Base-by-base conservation (phyloP, 2,329 filamentous ascomycete genomes). In the Corniculantispora saksenae region DNA sequence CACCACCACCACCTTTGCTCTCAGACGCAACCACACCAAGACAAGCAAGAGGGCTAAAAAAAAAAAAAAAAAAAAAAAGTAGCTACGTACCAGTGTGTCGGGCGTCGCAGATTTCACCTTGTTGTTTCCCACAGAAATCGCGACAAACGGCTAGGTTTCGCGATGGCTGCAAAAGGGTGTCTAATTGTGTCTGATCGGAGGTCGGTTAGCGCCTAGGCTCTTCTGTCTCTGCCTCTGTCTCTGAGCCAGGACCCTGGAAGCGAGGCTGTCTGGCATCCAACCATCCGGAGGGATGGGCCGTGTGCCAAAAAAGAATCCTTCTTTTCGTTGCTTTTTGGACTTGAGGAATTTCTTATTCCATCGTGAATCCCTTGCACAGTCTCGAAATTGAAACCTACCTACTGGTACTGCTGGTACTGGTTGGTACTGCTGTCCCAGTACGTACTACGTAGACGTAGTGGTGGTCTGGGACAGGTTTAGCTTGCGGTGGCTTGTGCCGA, bases 161-260 rank as follows among this genome's bases (percentile, higher is more conserved):
- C 48, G 56, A 13, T 38, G 35, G 35, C 8, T 21, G n/a, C n/a
- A 23, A n/a, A n/a, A n/a, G n/a, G 32, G 8, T 61, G 58, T 61
- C 47, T 61, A 40, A 61, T 61, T 61, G 47, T 51, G 45, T 61
- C 47, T 61, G 58, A 51, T 61, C 57, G 57, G 38, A n/a, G n/a
- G 43, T 25, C n/a, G 7, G n/a, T 21, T 48, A 19, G 13, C 27
- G 32, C 21, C 21, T n/a, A n/a, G n/a, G n/a, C n/a, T n/a, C n/a
- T n/a, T n/a, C n/a, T n/a, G n/a, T n/a, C n/a, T n/a, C n/a, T 61
- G 58, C 51, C 58, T 61, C 29, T 50, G 12, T 50, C 23, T 10
- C 12, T 7, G 32, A 47, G 40, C 56, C 56, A 29, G 32, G 56
- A 40, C 50, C 27, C 15, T 40, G 35, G 8, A 50, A 25, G 6